These are phyloP conservation scores for Verticillium nubilum DNA, from an alignment of 2,329 filamentous ascomycete genomes.

Conservation along the genomic window DNA sequence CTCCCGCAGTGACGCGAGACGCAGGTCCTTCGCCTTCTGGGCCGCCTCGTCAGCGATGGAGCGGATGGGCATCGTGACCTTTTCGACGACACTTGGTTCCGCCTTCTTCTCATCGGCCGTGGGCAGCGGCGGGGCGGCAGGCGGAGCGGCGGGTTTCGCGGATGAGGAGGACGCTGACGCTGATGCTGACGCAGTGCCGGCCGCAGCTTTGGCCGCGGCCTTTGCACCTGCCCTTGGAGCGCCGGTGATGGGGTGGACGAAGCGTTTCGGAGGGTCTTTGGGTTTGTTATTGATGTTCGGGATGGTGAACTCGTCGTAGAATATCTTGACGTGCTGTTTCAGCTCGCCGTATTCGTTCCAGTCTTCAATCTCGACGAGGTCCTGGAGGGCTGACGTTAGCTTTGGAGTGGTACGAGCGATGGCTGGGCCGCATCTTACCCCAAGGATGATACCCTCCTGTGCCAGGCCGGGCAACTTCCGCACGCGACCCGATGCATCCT, in stretches of 20 bases:
- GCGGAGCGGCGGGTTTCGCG: constrained; percentile 18
- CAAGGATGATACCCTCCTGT: constrained; percentile 79
- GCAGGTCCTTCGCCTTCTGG: constrained; percentile 56
- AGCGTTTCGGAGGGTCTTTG: constrained; percentile 28
- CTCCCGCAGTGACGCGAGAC: constrained; percentile 46
- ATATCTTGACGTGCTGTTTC: constrained; percentile 73
- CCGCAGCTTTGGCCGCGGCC: constrained; percentile 7
- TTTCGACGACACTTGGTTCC: constrained; percentile 11
- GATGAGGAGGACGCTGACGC: constrained; percentile 5
- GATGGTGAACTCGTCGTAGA: constrained; percentile 57
- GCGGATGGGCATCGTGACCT: constrained; percentile 37
- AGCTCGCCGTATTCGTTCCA: constrained; percentile 99
- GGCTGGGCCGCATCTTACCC: constrained; percentile 56
- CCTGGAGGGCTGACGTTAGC: constrained; percentile 43
- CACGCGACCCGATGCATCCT: constrained; percentile 52
- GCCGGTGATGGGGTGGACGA: not conserved
- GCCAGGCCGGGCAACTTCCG: constrained; percentile 86
- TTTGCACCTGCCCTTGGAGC: constrained; percentile 6
- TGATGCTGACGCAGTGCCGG: not conserved
- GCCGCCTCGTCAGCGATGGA: constrained; percentile 62
- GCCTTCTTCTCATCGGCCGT: constrained; percentile 12
- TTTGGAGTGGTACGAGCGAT: not conserved
- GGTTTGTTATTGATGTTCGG: constrained; percentile 49
- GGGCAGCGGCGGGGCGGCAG: constrained; percentile 24
- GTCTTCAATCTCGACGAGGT: constrained; percentile 90